Evolutionary conservation across 108 stramenopile genomes (phyloP), one percentile per base, ranked within the genome.

Genomic region (Skeletonema costatum): DNA sequence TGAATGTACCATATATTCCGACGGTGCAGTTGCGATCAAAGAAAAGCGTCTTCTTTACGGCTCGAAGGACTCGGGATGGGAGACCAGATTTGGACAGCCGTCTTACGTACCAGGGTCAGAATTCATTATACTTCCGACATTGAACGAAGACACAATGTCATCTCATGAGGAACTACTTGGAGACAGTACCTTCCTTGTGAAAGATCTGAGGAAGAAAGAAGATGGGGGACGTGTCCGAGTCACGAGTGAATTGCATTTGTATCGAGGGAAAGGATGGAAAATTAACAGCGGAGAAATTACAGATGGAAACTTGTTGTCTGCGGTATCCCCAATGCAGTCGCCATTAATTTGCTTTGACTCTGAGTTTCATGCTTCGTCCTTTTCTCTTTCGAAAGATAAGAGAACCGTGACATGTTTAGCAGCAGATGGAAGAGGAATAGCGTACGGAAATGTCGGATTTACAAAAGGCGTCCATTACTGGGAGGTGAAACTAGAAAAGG

Each of bases 391-490:
- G 1, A 51, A 80, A 31, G 93, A 96, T 70, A 83, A 83, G 42
- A 76, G 83, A 59, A 88, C 92, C 16, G 86, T 90, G 41, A 87
- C 93, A 35, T 92, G 95, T 60, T 61, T 76, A 32, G 78, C 88
- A 0, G 85, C 91, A 32, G 90, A 91, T 32, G 91, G 95, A 9
- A 85, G 93, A 73, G 90, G 92, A 17, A 84, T 80, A 48, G 93
- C 89, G 1, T 96, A 89, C 74, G 90, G 80, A 30, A 80, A 82
- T 46, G 78, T 90, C 58, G 95, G 95, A 32, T 96, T 96, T 53
- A 89, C 89, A 8, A 93, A 92, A 76, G 98, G 98, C 9, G 89
- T 97, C 5, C 98, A 98, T 81, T 98, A 97, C 71, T 98, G 97
- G 97, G 98, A 98, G 71, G 88, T 97, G 9, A 96, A 96, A 60